Base-by-base conservation (phyloP, 2,329 filamentous ascomycete genomes). In the Penicillium capsulatum region DNA sequence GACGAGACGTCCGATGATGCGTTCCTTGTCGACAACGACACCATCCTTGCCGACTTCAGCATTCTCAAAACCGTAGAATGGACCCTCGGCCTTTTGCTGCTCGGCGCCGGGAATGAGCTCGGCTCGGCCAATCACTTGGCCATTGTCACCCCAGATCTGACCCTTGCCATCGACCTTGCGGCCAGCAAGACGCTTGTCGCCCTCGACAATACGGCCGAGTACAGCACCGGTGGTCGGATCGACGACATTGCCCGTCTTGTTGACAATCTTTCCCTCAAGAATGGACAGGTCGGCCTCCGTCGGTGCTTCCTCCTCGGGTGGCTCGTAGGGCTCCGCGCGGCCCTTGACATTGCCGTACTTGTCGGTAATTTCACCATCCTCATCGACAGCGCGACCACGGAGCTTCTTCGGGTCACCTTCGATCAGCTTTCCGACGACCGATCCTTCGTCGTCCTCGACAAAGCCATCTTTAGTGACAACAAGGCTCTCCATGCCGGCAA, bases 311-410 rank as follows among this genome's bases (percentile, higher is more conserved):
- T 62, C 76, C 44, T 68, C 57, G 1, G 63, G 63, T 16, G 71
- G 66, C 44, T 75, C 69, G 38, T 71, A 79, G 3, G 73, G 75
- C 56, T 78, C 75, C n/a, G 72, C 75, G 42, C 75, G 74, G 20
- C 76, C 76, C 63, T 77, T 77, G 50, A 76, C 70, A 44, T 77
- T 79, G 41, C 77, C 80, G 57, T 87, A 89, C 61, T 80, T 81
- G 70, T 92, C 87, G 40, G 85, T 73, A 20, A 94, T 80, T 41
- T 92, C 86, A 26, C 87, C 87, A 48, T 94, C 86, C 46, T 87
- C 82, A 41, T 92, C 87, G 13, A 92, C 86, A 7, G 72, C 57
- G 32, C 86, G 83, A 11, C 87, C 87, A 26, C 82, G 78, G 1
- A 94, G 75, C 36, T 73, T 70, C 73, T 87, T 88, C 24, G 75